Evolutionary conservation across 2,329 filamentous ascomycete genomes (phyloP).

Genomic region (Cryphonectria parasitica): DNA sequence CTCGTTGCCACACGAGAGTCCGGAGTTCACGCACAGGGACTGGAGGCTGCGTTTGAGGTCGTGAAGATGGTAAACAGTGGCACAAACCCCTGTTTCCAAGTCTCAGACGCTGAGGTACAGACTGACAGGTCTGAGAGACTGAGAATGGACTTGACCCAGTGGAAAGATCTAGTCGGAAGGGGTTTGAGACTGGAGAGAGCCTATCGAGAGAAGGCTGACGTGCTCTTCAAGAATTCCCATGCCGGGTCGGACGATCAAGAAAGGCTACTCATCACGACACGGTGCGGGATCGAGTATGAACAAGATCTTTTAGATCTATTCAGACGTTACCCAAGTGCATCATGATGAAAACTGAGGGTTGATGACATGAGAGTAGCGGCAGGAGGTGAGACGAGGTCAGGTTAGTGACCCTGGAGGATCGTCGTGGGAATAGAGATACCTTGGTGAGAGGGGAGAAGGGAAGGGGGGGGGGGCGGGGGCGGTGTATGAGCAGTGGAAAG

Average conservation of each 20-base stretch:
- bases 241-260: neutral
- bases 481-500: no score
- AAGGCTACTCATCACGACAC: conserved; percentile 1
- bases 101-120: neutral
- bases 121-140: neutral
- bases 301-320: conserved; percentile 4
- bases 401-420: neutral
- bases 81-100: neutral
- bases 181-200: neutral
- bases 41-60: neutral
- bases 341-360: neutral
- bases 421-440: neutral
- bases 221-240: neutral
- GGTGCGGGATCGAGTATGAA: conserved; percentile 1
- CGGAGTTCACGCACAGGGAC: neutral
- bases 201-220: neutral
- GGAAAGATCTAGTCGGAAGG: neutral
- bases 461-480: no score
- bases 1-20: neutral
- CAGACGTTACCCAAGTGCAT: neutral
- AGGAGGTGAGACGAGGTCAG: no score
- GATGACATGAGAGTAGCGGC: neutral
- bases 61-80: conserved; percentile 4
- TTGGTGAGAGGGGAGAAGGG: neutral
- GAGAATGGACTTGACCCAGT: conserved; percentile 1